Evolutionary conservation across 2,329 filamentous ascomycete species (phyloP).

Genomic region (Ophiostoma perfectum): DNA sequence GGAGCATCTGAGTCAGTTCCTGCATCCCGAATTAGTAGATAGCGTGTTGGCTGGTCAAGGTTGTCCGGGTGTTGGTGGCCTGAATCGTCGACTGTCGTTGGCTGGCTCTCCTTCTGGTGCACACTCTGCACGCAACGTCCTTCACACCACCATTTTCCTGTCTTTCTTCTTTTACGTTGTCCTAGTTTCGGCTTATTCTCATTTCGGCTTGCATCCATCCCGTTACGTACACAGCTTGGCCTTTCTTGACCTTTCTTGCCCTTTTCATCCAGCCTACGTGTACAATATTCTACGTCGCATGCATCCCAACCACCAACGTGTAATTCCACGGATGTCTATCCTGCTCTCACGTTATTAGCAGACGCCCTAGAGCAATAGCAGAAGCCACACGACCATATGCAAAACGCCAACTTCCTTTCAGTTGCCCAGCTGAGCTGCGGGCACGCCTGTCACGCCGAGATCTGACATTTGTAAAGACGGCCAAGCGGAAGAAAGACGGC

Average conservation of each 20-base stretch:
- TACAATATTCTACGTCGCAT: constrained; percentile 12
- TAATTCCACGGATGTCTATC: background rate
- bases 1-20: background rate
- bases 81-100: background rate
- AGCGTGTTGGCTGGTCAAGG: background rate
- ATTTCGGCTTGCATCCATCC: background rate
- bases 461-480: background rate
- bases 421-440: no score
- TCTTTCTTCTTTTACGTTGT: no score
- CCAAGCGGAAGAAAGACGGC: background rate
- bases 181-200: no score
- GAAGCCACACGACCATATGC: no score
- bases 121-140: background rate
- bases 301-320: constrained; percentile 11
- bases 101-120: background rate
- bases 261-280: constrained; percentile 14
- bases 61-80: background rate
- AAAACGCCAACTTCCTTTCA: no score
- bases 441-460: background rate
- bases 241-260: background rate
- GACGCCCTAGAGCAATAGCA: no score
- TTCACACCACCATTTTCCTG: background rate
- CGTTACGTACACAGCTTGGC: background rate
- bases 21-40: background rate
- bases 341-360: no score